Percentiles rank a stretch among this genome's conserved stretches.
Evolutionary conservation across 2,329 filamentous ascomycete species (phyloP).

Genomic region (Cytospora mali): DNA sequence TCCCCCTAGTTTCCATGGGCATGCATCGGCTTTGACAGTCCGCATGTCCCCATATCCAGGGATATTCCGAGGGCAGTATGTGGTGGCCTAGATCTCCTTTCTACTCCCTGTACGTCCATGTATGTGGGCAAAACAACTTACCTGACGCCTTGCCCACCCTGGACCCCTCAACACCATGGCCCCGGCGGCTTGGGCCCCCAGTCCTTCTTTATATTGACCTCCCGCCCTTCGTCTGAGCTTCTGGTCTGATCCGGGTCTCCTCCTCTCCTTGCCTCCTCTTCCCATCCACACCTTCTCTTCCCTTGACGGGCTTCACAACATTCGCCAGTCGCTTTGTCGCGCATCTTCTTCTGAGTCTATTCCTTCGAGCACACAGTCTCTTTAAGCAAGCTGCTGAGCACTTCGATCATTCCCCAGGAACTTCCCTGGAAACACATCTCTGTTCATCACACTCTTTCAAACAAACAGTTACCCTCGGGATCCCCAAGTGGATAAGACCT

Average conservation of each 20-base stretch:
- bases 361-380: constrained; percentile 12
- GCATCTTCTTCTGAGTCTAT: constrained; percentile 6
- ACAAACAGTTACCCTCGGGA: background rate
- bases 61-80: background rate
- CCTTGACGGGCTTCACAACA: background rate
- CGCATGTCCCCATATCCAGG: background rate
- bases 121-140: constrained; percentile 4
- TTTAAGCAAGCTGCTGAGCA: constrained; percentile 26
- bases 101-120: background rate
- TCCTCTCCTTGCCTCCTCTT: constrained; percentile 7
- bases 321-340: constrained; percentile 2
- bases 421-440: background rate
- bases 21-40: too few relatives aligned
- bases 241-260: background rate
- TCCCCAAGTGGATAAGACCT: constrained; percentile 5
- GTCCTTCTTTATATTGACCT: constrained; percentile 12
- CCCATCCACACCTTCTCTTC: background rate
- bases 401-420: constrained; percentile 13
- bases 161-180: constrained; percentile 16
- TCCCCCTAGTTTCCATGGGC: constrained; percentile 6
- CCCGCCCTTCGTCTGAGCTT: background rate
- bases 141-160: constrained; percentile 1
- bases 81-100: constrained; percentile 1
- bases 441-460: constrained; percentile 8
- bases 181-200: constrained; percentile 10